Evolutionary conservation across 2,329 filamentous ascomycete genomes (phyloP), one percentile per base, ranked within the genome.

Genomic region (Penicillium psychrosexuale): DNA sequence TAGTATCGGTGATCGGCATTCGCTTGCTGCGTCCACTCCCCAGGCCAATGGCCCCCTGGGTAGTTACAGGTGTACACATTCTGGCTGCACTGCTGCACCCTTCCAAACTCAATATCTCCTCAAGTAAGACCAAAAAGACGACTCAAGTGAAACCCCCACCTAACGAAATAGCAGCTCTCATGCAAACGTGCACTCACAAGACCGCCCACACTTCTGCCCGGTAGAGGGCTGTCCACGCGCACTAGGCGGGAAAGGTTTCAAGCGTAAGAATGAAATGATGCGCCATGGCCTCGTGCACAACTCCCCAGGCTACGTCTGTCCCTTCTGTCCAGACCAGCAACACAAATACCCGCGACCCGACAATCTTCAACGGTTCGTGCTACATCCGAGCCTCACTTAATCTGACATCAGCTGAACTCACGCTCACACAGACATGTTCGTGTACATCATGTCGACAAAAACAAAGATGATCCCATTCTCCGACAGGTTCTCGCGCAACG

Each of bases 311-410:
- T 99, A 97, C 67, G 86, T 96, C 30, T 99, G 94, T 72, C 94
- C 94, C 0, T 97, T 97, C 69, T 99, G 94, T 72, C 89, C 91
- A 1, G 91, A 96, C 67, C 83, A 91, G 62, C 91, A 97, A 70
- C 93, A 97, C 72, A 92, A 89, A 69, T 97, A 97, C 71, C 94
- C 94, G 5, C 82, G 94, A 63, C 94, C 94, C 33, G 94, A 99
- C 72, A 97, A 97, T 78, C 77, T 99, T 53, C 93, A 97, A 78
- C 86, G 93, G 90, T 95, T 80, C 61, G 82, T 71, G 60, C 30
- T 30, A 50, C 47, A 12, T 53, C 19, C 19, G 30, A 36, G 51
- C 17, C n/a, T 19, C 42, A 31, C n/a, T 19, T 8, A 42, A 39
- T 34, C 9, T 19, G 22, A 43, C 28, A 43, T 51, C 47, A 51